Conservation (phyloP, 2,329 filamentous ascomycete species). For the Cladosporium oxysporum region DNA sequence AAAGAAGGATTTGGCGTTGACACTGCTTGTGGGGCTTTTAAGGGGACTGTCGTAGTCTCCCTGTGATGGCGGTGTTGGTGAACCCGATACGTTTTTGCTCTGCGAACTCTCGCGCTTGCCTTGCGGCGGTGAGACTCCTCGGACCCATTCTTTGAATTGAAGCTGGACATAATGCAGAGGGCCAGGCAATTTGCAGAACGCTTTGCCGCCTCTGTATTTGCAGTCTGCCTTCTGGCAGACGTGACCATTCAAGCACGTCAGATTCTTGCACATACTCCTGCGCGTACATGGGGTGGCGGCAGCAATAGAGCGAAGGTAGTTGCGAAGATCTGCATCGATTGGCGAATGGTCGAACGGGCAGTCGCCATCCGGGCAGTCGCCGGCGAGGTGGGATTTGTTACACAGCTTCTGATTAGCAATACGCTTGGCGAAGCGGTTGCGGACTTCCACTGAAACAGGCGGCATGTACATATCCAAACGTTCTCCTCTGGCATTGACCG, state of each 20-base stretch:
- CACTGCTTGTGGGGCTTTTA: background rate
- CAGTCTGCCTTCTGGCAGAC: slow-evolving; percentile 43
- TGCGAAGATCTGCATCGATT: slow-evolving; percentile 42
- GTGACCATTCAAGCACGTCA: slow-evolving; percentile 51
- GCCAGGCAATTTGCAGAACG: slow-evolving; percentile 28
- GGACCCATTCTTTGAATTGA: background rate
- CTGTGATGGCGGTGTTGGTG: background rate
- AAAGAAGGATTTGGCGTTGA: slow-evolving; percentile 3
- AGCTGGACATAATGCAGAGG: slow-evolving; percentile 13
- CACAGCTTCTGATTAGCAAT: slow-evolving; percentile 48
- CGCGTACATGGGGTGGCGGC: slow-evolving; percentile 46
- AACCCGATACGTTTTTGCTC: background rate
- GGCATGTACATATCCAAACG: slow-evolving; percentile 50
- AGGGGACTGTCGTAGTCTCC: background rate
- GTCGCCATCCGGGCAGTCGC: slow-evolving; percentile 31
- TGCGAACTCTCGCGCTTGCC: background rate
- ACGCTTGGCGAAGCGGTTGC: slow-evolving; percentile 43
- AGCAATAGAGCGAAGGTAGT: slow-evolving; percentile 49
- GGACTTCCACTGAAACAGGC: slow-evolving; percentile 40
- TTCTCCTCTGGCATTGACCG: slow-evolving; percentile 47
- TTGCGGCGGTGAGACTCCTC: background rate
- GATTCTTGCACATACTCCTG: slow-evolving; percentile 45
- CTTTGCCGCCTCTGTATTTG: slow-evolving; percentile 29
- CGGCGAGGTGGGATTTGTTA: slow-evolving; percentile 50
- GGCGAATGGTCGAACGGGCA: slow-evolving; percentile 52